Percentiles rank a stretch among this genome's conserved stretches.
Evolutionary conservation across 768 basidiomycete genomes (phyloP).

Genomic region (Phylloporus scabripes): DNA sequence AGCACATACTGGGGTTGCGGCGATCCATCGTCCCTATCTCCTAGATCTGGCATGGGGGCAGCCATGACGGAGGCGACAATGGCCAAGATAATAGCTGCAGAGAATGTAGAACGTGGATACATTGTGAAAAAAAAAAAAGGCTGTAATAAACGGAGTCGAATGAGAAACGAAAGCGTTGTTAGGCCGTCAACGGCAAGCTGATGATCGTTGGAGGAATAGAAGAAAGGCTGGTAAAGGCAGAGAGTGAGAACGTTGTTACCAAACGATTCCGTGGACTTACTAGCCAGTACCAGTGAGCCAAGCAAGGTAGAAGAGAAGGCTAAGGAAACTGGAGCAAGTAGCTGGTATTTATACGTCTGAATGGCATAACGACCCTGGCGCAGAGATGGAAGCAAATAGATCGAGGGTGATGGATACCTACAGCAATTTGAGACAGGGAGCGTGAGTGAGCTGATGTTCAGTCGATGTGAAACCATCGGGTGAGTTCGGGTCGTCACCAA

Average conservation of each 20-base stretch:
- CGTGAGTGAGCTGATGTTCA: neutral
- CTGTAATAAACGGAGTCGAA: too few species aligned
- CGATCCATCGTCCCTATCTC: neutral
- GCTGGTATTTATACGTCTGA: neutral
- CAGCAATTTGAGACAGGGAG: neutral
- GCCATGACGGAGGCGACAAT: neutral
- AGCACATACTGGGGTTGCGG: neutral
- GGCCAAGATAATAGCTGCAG: neutral
- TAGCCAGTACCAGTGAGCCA: slow-evolving; percentile 1
- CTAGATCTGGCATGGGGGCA: neutral
- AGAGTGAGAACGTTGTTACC: neutral
- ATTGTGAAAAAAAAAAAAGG: neutral
- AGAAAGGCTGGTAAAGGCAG: neutral
- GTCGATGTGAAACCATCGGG: neutral
- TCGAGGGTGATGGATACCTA: neutral
- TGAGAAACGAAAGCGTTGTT: neutral
- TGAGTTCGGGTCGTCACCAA: neutral
- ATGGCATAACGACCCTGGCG: too few species aligned
- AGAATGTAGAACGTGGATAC: neutral
- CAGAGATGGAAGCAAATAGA: neutral
- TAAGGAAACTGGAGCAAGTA: neutral
- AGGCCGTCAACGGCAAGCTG: neutral
- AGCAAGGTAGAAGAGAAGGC: neutral
- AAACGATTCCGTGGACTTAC: neutral
- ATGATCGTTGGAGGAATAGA: neutral